These are phyloP conservation scores for Colletotrichum gloeosporioides DNA, from an alignment of 2,329 filamentous ascomycete species.

Conservation along the genomic window DNA sequence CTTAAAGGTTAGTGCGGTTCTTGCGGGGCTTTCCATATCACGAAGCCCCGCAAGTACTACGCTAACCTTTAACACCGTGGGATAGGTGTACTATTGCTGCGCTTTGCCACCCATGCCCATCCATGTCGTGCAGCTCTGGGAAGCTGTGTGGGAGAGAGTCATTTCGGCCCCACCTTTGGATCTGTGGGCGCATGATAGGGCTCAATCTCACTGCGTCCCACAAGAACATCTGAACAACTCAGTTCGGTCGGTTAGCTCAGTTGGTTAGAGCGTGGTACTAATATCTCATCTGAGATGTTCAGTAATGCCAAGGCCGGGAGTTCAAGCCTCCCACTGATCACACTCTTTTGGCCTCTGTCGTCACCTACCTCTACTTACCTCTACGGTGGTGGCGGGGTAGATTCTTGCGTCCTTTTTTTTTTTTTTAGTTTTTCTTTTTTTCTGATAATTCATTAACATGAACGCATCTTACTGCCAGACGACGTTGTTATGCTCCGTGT, in stretches of 20 bases:
- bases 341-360: not conserved
- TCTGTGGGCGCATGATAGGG: not conserved
- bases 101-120: not conserved
- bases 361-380: no score
- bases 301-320: slow-evolving; percentile 19
- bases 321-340: slow-evolving; percentile 22
- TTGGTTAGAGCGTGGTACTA: slow-evolving; percentile 22
- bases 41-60: no score
- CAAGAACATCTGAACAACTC: not conserved
- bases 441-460: not conserved
- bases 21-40: no score
- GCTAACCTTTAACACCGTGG: no score
- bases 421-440: not conserved
- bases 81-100: not conserved
- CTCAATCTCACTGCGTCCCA: not conserved
- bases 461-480: not conserved
- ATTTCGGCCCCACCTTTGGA: not conserved
- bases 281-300: slow-evolving; percentile 9
- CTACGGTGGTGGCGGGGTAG: not conserved
- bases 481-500: not conserved
- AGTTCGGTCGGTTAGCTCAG: slow-evolving; percentile 17
- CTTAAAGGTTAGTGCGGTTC: no score
- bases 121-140: not conserved
- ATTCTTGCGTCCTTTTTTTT: not conserved
- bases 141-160: not conserved